A percentile compares a stretch with the other conserved stretches of the same genome.
Evolutionary conservation across 768 basidiomycete genomes (phyloP).

Genomic region (Boletus rubescentipes): DNA sequence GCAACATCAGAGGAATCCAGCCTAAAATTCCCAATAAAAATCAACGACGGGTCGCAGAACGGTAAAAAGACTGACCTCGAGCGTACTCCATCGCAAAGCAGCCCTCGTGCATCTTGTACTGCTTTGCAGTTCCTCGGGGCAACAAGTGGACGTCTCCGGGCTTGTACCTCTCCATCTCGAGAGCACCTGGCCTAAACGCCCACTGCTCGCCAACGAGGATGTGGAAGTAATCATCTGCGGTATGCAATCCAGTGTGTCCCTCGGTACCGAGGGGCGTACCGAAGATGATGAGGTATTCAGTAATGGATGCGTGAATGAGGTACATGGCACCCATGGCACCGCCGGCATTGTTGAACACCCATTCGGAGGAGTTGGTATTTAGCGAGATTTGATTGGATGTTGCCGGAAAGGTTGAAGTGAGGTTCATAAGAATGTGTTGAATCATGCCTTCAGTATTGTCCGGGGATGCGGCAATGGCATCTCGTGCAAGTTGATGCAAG

Average conservation of each 20-base stretch:
- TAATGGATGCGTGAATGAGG: slow-evolving; percentile 93
- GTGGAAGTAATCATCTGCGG: slow-evolving; percentile 97
- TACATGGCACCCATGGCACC: slow-evolving; percentile 99
- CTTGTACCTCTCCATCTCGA: slow-evolving; percentile 83
- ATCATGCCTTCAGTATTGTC: slow-evolving; percentile 74
- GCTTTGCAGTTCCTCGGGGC: slow-evolving; percentile 81
- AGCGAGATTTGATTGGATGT: slow-evolving; percentile 51
- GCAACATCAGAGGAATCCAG: slow-evolving; percentile 97
- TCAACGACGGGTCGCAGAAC: background rate
- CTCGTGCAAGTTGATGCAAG: slow-evolving; percentile 71
- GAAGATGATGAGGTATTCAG: slow-evolving; percentile 95
- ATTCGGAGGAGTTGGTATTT: slow-evolving; percentile 64
- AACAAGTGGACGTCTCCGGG: slow-evolving; percentile 86
- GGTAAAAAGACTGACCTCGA: slow-evolving; percentile 54
- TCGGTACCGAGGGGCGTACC: slow-evolving; percentile 97
- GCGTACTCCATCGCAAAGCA: slow-evolving; percentile 97
- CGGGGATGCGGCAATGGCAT: slow-evolving; percentile 65
- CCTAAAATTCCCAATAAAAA: slow-evolving; percentile 47
- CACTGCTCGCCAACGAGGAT: slow-evolving; percentile 94
- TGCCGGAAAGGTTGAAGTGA: slow-evolving; percentile 69
- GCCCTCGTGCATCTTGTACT: slow-evolving; percentile 97
- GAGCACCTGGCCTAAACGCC: slow-evolving; percentile 79
- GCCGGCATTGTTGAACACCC: slow-evolving; percentile 97
- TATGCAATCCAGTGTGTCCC: slow-evolving; percentile 91
- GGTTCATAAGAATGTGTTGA: slow-evolving; percentile 76